These are phyloP conservation scores for Crithidia fasciculata DNA, from an alignment of 208 protist species.

Conservation along the genomic window DNA sequence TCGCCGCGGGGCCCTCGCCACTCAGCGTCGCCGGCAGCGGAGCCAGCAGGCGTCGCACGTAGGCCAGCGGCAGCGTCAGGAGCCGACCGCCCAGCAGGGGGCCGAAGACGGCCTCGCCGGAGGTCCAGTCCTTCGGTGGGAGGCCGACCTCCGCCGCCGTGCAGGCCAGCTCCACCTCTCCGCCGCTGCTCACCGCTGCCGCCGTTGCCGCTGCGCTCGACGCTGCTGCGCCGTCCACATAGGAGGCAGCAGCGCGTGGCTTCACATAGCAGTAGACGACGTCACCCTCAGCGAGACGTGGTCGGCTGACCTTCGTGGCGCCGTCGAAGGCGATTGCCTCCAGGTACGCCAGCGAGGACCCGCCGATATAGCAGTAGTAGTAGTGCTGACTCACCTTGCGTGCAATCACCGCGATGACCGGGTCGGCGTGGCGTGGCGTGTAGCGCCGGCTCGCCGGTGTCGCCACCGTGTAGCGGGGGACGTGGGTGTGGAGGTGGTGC, in stretches of 20 bases:
- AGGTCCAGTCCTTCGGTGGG: slow-evolving; percentile 82
- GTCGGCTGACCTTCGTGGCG: slow-evolving; percentile 78
- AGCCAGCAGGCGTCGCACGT: slow-evolving; percentile 66
- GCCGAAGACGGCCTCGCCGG: slow-evolving; percentile 79
- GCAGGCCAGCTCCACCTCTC: slow-evolving; percentile 80
- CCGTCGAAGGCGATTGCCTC: slow-evolving; percentile 85
- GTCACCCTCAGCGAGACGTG: slow-evolving; percentile 76
- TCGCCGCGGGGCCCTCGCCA: slow-evolving; percentile 1
- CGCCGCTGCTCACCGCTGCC: slow-evolving; percentile 3
- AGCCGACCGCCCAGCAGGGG: slow-evolving; percentile 72
- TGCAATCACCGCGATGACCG: slow-evolving; percentile 72
- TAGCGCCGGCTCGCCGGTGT: slow-evolving; percentile 71
- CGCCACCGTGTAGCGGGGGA: slow-evolving; percentile 52
- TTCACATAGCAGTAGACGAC: slow-evolving; percentile 81
- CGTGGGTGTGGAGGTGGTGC: slow-evolving; percentile 34
- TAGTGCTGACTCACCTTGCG: slow-evolving; percentile 53
- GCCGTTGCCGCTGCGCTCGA: neutral
- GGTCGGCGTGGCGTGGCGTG: slow-evolving; percentile 51
- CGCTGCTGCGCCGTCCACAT: slow-evolving; percentile 13
- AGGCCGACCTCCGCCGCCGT: slow-evolving; percentile 74
- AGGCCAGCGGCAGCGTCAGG: slow-evolving; percentile 66
- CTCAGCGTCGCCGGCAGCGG: slow-evolving; percentile 17
- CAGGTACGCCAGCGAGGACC: slow-evolving; percentile 52
- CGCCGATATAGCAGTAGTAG: slow-evolving; percentile 76
- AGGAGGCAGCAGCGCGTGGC: slow-evolving; percentile 30